Evolutionary conservation across 345 rosid genomes (phyloP).

Genomic region (Lepidium africanum): DNA sequence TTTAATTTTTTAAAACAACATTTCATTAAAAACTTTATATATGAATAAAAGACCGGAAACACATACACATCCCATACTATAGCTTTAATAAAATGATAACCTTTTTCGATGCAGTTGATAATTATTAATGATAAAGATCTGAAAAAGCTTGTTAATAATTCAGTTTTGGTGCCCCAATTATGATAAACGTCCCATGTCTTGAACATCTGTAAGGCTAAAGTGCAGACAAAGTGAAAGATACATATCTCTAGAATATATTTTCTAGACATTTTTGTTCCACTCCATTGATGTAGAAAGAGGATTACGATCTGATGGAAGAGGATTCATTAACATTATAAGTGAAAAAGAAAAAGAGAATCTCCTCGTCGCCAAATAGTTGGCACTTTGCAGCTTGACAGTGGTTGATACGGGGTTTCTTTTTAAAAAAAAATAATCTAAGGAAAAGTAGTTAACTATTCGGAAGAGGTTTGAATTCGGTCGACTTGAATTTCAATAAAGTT

Average conservation of each 20-base stretch:
- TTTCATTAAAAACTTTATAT: too few relatives aligned
- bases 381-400: not conserved
- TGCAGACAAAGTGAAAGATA: not conserved
- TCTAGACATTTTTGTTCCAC: not conserved
- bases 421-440: too few relatives aligned
- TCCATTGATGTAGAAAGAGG: not conserved
- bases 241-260: not conserved
- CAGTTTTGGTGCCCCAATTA: slow-evolving; percentile 17
- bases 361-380: slow-evolving; percentile 1
- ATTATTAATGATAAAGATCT: not conserved
- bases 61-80: not conserved
- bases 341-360: not conserved
- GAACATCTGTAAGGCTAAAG: slow-evolving; percentile 23
- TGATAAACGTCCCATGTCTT: slow-evolving; percentile 22
- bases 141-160: slow-evolving; percentile 7
- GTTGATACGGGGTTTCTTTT: too few relatives aligned
- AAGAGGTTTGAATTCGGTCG: too few relatives aligned
- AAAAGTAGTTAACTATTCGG: too few relatives aligned
- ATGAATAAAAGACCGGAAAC: not conserved
- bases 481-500: too few relatives aligned
- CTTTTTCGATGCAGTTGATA: not conserved
- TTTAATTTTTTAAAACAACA: too few relatives aligned
- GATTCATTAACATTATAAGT: not conserved
- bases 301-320: not conserved
- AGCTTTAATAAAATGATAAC: not conserved